phyloP scores from a whole-genome alignment of 2,329 filamentous ascomycete genomes.

The Pyricularia sp. region DNA sequence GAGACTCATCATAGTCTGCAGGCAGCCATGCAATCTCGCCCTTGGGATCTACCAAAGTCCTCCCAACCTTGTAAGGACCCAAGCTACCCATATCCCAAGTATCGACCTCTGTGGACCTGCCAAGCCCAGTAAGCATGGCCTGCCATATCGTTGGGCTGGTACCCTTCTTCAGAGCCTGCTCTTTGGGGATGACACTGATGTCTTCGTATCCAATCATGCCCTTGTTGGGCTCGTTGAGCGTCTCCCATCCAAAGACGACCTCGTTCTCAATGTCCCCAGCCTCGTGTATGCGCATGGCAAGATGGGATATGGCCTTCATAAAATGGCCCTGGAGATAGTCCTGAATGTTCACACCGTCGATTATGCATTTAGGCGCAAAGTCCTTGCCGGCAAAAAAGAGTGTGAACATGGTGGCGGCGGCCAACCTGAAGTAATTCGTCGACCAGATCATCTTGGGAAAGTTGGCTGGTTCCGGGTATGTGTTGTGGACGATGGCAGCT shows the following conservation, averaged over 20 bases:
- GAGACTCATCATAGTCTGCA: conserved; percentile 67
- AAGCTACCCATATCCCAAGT: conserved; percentile 90
- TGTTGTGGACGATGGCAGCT: conserved; percentile 90
- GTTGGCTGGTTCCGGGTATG: conserved; percentile 66
- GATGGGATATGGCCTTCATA: conserved; percentile 62
- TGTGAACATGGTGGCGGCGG: conserved; percentile 82
- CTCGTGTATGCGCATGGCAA: conserved; percentile 76
- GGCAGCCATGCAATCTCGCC: conserved; percentile 78
- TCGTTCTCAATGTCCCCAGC: conserved; percentile 79
- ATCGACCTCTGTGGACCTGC: conserved; percentile 76
- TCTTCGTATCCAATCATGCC: conserved; percentile 77
- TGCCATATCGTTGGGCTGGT: conserved; percentile 93
- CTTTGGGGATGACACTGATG: conserved; percentile 65
- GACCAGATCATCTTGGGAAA: conserved; percentile 99
- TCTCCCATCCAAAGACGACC: conserved; percentile 91
- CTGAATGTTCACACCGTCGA: conserved; percentile 86
- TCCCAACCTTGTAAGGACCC: conserved; percentile 81
- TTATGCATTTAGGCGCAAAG: conserved; percentile 91
- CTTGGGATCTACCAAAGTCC: conserved; percentile 71
- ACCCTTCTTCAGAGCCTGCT: conserved; percentile 85
- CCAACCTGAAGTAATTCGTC: conserved; percentile 85
- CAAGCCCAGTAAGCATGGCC: conserved; percentile 80
- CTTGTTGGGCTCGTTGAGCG: conserved; percentile 85
- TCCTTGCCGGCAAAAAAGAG: conserved; percentile 83
- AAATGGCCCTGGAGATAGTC: conserved; percentile 88